phyloP scores from a whole-genome alignment of 805 yeast genomes.

The Pichia heedii region DNA sequence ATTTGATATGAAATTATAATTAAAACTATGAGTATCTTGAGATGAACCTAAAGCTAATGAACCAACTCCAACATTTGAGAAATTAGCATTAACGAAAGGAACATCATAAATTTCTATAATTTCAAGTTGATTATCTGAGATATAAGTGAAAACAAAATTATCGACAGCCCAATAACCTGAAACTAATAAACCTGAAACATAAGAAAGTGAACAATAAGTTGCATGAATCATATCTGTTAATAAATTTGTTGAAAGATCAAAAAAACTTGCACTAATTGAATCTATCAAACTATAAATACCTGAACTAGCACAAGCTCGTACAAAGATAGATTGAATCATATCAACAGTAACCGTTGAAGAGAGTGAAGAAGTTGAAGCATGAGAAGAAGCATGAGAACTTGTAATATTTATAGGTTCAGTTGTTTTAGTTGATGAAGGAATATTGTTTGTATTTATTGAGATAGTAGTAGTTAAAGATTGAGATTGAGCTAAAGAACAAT shows the following conservation, averaged over 20 bases:
- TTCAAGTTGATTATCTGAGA: neutral
- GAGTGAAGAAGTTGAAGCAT: neutral
- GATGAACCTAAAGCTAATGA: slow-evolving; percentile 36
- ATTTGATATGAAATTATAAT: slow-evolving; percentile 26
- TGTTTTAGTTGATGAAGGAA: neutral
- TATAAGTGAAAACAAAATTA: slow-evolving; percentile 12
- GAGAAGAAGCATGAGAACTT: neutral
- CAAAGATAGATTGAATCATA: neutral
- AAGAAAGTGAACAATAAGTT: slow-evolving; percentile 8
- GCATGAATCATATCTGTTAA: slow-evolving; percentile 12
- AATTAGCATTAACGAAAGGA: slow-evolving; percentile 31
- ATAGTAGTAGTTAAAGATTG: neutral
- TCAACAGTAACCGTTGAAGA: slow-evolving; percentile 2
- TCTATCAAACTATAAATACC: slow-evolving; percentile 20
- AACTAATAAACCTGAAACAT: slow-evolving; percentile 16
- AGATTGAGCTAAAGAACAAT: slow-evolving; percentile 12
- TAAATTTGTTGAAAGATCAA: slow-evolving; percentile 8
- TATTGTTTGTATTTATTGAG: neutral
- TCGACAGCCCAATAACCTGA: slow-evolving; percentile 22
- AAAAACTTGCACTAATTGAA: slow-evolving; percentile 10
- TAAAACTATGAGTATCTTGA: slow-evolving; percentile 11
- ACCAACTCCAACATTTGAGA: slow-evolving; percentile 32
- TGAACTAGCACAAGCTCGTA: slow-evolving; percentile 16
- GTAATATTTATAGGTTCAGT: neutral
- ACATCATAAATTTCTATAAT: slow-evolving; percentile 17